Evolutionary conservation across 805 yeast species (phyloP), one percentile per base, ranked within the genome.

Genomic region (Deakozyma indianensis): DNA sequence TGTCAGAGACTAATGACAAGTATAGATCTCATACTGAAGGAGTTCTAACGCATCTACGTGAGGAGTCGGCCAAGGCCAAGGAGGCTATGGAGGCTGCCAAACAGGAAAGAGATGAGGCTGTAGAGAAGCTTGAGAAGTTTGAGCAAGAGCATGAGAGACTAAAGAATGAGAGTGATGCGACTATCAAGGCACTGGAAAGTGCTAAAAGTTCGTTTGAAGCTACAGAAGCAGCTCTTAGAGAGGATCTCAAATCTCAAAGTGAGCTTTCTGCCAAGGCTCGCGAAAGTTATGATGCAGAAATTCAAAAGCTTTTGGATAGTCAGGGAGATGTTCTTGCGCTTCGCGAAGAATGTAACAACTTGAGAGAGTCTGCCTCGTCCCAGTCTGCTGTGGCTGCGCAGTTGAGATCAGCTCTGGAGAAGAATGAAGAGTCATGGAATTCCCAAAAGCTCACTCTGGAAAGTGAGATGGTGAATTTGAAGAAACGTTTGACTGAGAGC

Each of bases 401-500:
- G 16, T n/a, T 32, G 11, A 14, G 38, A 5, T 5, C 38, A 4
- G 11, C 38, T 7, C 18, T 32, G 38, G 38, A 32, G 18, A 7
- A 32, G 18, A 32, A 32, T n/a, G 38, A 32, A n/a, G 38, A 7
- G 18, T 32, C 38, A 11, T n/a, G n/a, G 22, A n/a, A 28, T 22
- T 23, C 28, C 2, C 27, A 23, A 27, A 23, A 22, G 18, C 22
- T 28, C 28, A 3, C 9, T 4, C 22, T 27, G 32, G 29, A 35
- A 23, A 41, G 23, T 16, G 16, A 21, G 3, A 1, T 41, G 49
- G 48, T 47, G 50, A 50, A 47, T 35, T 4, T n/a, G n/a, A 11
- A 27, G 27, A 9, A 32, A 32, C 38, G 38, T 5, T n/a, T 32
- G 11, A 5, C 11, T 11, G 38, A 32, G 18, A 32, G 38, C 18